A percentile compares a stretch with the other conserved stretches of the same genome.
These are phyloP conservation scores for Cadophora sp. DNA, from an alignment of 2,329 filamentous ascomycete species.

Conservation along the genomic window DNA sequence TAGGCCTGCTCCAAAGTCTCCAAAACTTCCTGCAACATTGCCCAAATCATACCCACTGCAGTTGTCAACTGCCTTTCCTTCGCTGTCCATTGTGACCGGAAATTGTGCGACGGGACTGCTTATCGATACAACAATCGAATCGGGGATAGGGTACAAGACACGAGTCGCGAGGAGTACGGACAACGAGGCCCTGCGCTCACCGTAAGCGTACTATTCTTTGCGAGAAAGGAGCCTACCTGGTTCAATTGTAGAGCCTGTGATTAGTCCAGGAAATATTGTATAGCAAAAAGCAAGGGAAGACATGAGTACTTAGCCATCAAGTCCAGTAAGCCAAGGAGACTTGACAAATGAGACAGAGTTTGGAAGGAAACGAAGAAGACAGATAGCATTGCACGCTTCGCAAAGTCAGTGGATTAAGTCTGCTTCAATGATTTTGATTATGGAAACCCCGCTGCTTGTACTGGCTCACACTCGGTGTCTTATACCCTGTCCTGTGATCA, in stretches of 20 bases:
- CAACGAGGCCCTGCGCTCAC: conserved; percentile 18
- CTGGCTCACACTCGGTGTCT: conserved; percentile 12
- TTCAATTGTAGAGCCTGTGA: not conserved
- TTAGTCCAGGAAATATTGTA: not conserved
- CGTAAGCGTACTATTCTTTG: conserved; percentile 16
- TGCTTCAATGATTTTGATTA: not conserved
- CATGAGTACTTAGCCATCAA: not conserved
- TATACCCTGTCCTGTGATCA: conserved; percentile 18
- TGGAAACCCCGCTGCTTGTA: conserved; percentile 8
- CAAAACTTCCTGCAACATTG: not conserved
- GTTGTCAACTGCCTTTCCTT: not conserved
- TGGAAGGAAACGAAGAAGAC: not conserved
- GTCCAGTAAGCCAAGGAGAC: not conserved
- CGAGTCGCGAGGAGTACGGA: conserved; percentile 14
- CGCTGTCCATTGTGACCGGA: not conserved
- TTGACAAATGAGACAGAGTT: not conserved
- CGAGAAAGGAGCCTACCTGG: not conserved
- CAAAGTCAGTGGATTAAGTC: not conserved
- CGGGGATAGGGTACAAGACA: conserved; percentile 15
- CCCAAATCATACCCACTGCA: not conserved
- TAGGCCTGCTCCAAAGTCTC: not conserved
- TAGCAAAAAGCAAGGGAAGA: conserved; percentile 19
- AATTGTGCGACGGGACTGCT: not conserved
- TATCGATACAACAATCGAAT: not conserved
- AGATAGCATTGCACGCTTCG: not conserved